Evolutionary conservation across 2,329 filamentous ascomycete genomes (phyloP), one percentile per base, ranked within the genome.

Genomic region (Fusarium sp.): DNA sequence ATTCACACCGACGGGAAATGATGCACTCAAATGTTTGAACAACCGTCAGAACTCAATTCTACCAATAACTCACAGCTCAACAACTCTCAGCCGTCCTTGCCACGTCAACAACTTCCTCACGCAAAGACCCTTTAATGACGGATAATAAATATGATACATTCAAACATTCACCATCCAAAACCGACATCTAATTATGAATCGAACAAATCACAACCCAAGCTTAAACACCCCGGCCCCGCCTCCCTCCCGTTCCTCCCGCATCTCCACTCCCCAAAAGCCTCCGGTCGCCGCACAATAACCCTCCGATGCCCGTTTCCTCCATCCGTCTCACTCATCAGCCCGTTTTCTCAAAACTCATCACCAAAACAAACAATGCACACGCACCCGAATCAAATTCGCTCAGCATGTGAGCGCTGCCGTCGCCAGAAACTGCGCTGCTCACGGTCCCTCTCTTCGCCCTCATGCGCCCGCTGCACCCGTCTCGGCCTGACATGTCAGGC

Each of bases 341-440:
- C 15, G 3, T 49, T 49, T 44, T 48, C 38, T 55, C 41, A 12
- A 49, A 36, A 14, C 41, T 41, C 36, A 48, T 28, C 35, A 48
- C 12, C 24, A 35, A 48, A 45, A 35, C 28, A 31, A 28, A 22
- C 39, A 51, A 75, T 79, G 76, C 73, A 67, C 41, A 76, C 78
- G 10, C 80, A 82, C 51, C 80, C 81, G 7, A 81, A 77, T 33
- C 81, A 82, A 54, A 69, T 80, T 39, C 79, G 81, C 35, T 80
- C 79, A 12, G 79, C 80, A 11, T 82, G 80, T 61, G 79, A 82
- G 70, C 74, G 79, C 47, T 82, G 80, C 24, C 80, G 80, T 13
- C 71, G 76, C 17, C 80, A 81, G 48, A 82, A 82, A 59, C 75
- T 82, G 11, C 78, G 79, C 36, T 82, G 80, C 68, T 73, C 74